Evolutionary conservation across 148 eudicot genomes (phyloP), one percentile per base, ranked within the genome.

Genomic region (Pouteria glomerata): DNA sequence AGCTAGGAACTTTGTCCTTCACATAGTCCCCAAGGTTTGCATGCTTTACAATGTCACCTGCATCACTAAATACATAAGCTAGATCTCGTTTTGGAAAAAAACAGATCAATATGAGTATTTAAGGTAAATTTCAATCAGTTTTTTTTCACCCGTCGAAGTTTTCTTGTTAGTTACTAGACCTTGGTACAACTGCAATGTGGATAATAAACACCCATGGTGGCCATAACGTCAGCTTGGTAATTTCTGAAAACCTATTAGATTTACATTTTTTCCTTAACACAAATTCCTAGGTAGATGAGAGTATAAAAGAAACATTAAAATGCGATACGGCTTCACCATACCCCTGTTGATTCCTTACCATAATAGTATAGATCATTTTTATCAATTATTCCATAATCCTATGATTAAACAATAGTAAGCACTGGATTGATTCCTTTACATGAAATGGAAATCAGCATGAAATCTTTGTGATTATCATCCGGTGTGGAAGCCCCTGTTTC

Each of bases 1-100:
- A 80, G 72, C 90, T 86, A 56, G 96, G 91, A 76, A 94, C 96
- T 29, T 77, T 78, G 66, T 85, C 81, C 73, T 85, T 78, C 31
- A 94, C 72, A 57, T 87, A 89, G 71, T 86, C 82, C 72, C 96
- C 97, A 23, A 94, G 83, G 72, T 55, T 80, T 37, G 75, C 57
- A 60, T 77, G 35, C 26, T 77, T 77, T 26, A 91, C 27, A 26
- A 74, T 75, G 47, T 82, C 50, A 73, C 83, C 98, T 94, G 72
- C 59, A 65, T 55, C 39, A 58, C 37, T 31, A 66, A 34, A 42
- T 26, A 30, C n/a, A n/a, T 23, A 73, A 59, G 19, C 1, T 57
- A 29, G 61, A 58, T 42, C 66, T n/a, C 18, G 63, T 11, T 18
- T 0, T 65, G 24, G 8, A 53, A 33, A 53, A 33, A 56, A 30